Evolutionary conservation across 2,329 filamentous ascomycete genomes (phyloP), one percentile per base, ranked within the genome.

Genomic region (Sporothrix pseudoabietina): DNA sequence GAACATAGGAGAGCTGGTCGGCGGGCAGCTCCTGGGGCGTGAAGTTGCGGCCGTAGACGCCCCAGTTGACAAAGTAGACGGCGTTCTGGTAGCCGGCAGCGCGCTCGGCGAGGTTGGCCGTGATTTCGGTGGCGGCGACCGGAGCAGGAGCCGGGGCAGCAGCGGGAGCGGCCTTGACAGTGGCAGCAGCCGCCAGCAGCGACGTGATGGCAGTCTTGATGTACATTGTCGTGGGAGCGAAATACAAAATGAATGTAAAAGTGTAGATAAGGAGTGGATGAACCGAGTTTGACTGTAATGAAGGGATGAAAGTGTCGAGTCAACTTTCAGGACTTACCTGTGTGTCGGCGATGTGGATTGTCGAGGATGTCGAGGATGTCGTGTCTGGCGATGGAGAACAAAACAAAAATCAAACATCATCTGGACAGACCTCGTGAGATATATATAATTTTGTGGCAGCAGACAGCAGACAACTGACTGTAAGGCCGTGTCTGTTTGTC

Each of bases 21-120:
- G 85, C 88, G 0, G 91, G 91, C 9, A 97, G 85, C 77, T 93
- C 85, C 70, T 91, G 86, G 0, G 92, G 91, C 72, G 91, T 87
- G 78, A 91, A 93, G 75, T 92, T 88, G 72, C 92, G 87, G 32
- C 83, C 90, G 78, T 97, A 96, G 69, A 93, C 92, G 57, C 88
- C 91, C 91, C 85, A 87, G 80, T 87, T 87, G 63, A 82, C 82
- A 72, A 85, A 85, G 76, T 85, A 86, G 10, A 83, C 84, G 1
- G 83, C 78, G 76, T 86, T 86, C 74, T 83, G 82, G 74, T 83
- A 84, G 6, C 78, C 77, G 12, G 78, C 71, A 22, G 72, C 61
- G 44, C 72, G 70, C 19, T 71, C 63, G 9, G 71, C 63, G 2
- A 61, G 41, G 12, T 32, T 19, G 9, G 74, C 55, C 16, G 55